Conservation (phyloP, 306 rosid genomes). For the Quercus gilva region DNA sequence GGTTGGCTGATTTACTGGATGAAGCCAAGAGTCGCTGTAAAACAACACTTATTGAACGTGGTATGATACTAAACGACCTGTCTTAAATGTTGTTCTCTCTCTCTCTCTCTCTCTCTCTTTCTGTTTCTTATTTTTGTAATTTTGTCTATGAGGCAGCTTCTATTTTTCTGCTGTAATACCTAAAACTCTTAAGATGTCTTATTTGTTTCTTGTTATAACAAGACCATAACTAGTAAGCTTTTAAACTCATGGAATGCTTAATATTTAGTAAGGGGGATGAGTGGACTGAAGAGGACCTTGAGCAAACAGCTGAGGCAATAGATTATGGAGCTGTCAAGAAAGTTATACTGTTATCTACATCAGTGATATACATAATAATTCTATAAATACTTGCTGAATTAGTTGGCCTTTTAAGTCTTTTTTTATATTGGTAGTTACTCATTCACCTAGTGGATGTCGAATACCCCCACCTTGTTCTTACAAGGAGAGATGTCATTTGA, state of each 20-base stretch:
- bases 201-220: not conserved
- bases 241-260: slow-evolving; percentile 14
- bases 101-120: not conserved
- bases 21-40: slow-evolving; percentile 96
- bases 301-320: slow-evolving; percentile 68
- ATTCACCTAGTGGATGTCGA: too few relatives aligned
- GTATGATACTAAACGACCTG: slow-evolving; percentile 42
- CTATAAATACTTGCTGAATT: not conserved
- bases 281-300: slow-evolving; percentile 78
- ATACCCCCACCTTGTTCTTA: too few relatives aligned
- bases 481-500: too few relatives aligned
- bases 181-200: not conserved
- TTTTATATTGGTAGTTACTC: too few relatives aligned
- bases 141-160: not conserved
- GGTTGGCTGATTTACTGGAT: slow-evolving; percentile 91
- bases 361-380: not conserved
- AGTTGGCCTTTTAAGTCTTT: too few relatives aligned
- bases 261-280: slow-evolving; percentile 45
- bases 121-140: slow-evolving; percentile 19
- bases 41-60: slow-evolving; percentile 66
- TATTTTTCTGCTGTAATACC: not conserved
- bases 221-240: slow-evolving; percentile 18
- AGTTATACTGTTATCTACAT: slow-evolving; percentile 29
- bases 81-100: not conserved
- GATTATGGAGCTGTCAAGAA: slow-evolving; percentile 97